Percentiles rank a stretch among this genome's conserved stretches.
Conservation (phyloP, 2,329 filamentous ascomycete species). For the Penicillium verrucosum region DNA sequence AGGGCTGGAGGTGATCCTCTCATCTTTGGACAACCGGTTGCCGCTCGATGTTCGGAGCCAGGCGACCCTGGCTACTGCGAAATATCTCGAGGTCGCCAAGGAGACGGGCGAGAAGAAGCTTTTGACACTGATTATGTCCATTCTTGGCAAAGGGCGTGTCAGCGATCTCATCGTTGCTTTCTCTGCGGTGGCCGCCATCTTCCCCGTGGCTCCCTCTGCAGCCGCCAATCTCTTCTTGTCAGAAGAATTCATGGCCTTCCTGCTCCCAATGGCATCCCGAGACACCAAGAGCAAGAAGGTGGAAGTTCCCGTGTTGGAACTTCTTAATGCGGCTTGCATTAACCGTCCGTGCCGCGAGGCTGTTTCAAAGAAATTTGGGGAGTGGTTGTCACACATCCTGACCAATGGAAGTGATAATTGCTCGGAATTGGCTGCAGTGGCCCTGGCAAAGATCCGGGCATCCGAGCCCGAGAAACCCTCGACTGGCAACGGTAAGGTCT, state of each 20-base stretch:
- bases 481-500: slow-evolving; percentile 31
- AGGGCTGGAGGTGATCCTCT: slow-evolving; percentile 79
- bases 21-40: slow-evolving; percentile 80
- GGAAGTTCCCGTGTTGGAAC: slow-evolving; percentile 79
- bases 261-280: slow-evolving; percentile 72
- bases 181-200: slow-evolving; percentile 83
- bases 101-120: slow-evolving; percentile 69
- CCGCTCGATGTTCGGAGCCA: slow-evolving; percentile 71
- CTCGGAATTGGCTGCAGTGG: slow-evolving; percentile 62
- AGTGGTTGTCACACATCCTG: slow-evolving; percentile 83
- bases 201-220: slow-evolving; percentile 76
- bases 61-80: slow-evolving; percentile 76
- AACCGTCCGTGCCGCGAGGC: slow-evolving; percentile 77
- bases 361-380: slow-evolving; percentile 76
- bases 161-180: slow-evolving; percentile 90
- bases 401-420: slow-evolving; percentile 63
- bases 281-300: slow-evolving; percentile 83
- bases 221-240: slow-evolving; percentile 78
- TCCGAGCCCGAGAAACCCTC: slow-evolving; percentile 33
- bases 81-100: slow-evolving; percentile 74
- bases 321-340: slow-evolving; percentile 89
- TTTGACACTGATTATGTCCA: slow-evolving; percentile 68
- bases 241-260: slow-evolving; percentile 76
- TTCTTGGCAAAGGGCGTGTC: slow-evolving; percentile 70
- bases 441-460: slow-evolving; percentile 63